Evolutionary conservation across 148 eudicot species (phyloP).

Genomic region (Cornus suecica): DNA sequence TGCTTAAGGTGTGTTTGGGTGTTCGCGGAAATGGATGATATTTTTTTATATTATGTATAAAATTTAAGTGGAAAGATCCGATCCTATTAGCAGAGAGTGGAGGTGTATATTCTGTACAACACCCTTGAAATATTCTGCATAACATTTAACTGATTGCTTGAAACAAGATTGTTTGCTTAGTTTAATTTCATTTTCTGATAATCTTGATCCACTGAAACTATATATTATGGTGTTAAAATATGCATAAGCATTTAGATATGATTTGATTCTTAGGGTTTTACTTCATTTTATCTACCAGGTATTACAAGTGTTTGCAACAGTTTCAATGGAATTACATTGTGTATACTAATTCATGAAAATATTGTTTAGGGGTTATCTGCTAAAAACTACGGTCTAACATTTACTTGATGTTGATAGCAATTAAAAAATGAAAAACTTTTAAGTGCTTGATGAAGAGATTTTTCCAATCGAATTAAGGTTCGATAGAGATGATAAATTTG

Average conservation of each 20-base stretch:
- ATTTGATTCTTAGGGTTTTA: not conserved
- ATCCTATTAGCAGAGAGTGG: not conserved
- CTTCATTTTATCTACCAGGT: not conserved
- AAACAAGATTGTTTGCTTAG: not conserved
- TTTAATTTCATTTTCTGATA: not conserved
- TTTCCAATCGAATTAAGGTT: too few species aligned
- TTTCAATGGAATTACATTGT: not conserved
- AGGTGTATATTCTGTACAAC: not conserved
- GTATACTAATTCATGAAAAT: not conserved
- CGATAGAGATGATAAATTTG: too few species aligned
- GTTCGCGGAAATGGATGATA: not conserved
- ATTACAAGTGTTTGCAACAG: not conserved
- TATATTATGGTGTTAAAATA: not conserved
- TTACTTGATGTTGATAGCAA: not conserved
- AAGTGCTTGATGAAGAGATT: not conserved
- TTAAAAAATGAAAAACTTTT: not conserved
- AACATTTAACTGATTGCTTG: too few species aligned
- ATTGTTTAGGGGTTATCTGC: not conserved
- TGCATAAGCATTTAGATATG: not conserved
- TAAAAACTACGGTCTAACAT: not conserved
- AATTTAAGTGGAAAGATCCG: not conserved
- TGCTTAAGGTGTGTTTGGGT: not conserved
- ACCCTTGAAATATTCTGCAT: too few species aligned
- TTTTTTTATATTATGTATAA: not conserved
- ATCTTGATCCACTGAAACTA: not conserved